Conservation (phyloP, 1,139 yeast species). For the Yamadazyma diospyri region DNA sequence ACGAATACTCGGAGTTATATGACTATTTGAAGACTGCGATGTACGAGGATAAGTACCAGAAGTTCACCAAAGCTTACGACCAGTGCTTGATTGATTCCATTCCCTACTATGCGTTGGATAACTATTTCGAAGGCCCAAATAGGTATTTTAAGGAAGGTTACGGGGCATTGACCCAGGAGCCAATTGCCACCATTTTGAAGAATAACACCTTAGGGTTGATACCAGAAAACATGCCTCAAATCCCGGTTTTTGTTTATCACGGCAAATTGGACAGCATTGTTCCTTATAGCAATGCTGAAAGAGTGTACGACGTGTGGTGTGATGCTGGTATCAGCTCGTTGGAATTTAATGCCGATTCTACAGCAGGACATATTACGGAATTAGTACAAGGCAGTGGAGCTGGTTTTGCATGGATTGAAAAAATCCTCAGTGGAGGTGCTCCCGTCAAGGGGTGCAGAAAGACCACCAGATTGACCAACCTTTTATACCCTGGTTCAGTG, state of each 20-base stretch:
- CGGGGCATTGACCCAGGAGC: conserved; percentile 15
- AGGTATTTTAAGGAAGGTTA: conserved; percentile 17
- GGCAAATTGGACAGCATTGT: conserved; percentile 27
- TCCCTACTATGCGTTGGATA: conserved; percentile 12
- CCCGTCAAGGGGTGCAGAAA: conserved; percentile 28
- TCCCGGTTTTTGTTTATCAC: conserved; percentile 35
- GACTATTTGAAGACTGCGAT: conserved; percentile 10
- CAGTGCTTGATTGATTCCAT: conserved; percentile 15
- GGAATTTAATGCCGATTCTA: conserved; percentile 24
- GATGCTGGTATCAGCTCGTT: conserved; percentile 26
- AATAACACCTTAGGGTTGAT: conserved; percentile 22
- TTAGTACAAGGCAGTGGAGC: conserved; percentile 27
- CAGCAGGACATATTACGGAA: conserved; percentile 29
- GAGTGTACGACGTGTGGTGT: conserved; percentile 32
- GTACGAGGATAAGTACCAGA: conserved; percentile 13
- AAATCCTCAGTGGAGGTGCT: conserved; percentile 18
- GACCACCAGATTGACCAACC: conserved; percentile 20
- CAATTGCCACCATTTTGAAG: conserved; percentile 14
- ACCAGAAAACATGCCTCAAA: conserved; percentile 21
- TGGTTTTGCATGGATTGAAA: conserved; percentile 25
- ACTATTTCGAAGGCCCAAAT: conserved; percentile 16
- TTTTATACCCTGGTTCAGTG: conserved; percentile 21
- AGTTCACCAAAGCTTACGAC: conserved; percentile 15
- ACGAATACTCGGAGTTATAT: conserved; percentile 24
- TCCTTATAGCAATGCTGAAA: conserved; percentile 22